Evolutionary conservation across 148 eudicot species (phyloP).

Genomic region (Amaranthus hypochondriacus): DNA sequence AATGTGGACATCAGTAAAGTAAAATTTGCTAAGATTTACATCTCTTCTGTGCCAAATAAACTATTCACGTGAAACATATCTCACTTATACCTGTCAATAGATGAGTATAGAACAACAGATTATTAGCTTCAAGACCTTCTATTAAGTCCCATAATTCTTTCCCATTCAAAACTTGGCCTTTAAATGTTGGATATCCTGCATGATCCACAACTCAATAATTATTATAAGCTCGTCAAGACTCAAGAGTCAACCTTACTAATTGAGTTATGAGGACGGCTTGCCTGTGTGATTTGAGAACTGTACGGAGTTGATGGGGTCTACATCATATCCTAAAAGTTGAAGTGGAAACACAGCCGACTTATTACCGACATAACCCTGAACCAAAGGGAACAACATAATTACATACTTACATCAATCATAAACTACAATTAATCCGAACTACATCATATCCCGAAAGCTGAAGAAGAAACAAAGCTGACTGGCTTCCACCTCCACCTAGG

Average conservation of each 20-base stretch:
- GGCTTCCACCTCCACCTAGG: too few relatives aligned
- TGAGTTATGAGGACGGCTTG: slow-evolving; percentile 39
- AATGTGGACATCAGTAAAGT: too few relatives aligned
- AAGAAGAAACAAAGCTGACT: background rate
- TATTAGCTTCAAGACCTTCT: slow-evolving; percentile 88
- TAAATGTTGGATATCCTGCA: slow-evolving; percentile 95
- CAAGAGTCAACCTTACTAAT: background rate
- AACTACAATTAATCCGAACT: background rate
- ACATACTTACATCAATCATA: slow-evolving; percentile 9
- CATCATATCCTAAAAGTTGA: slow-evolving; percentile 90
- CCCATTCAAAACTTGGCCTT: slow-evolving; percentile 92
- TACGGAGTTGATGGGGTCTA: slow-evolving; percentile 92
- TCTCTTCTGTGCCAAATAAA: background rate
- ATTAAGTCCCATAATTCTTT: slow-evolving; percentile 78
- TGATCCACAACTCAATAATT: slow-evolving; percentile 14
- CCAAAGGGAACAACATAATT: background rate
- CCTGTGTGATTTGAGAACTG: slow-evolving; percentile 99
- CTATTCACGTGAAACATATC: background rate
- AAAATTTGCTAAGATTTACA: background rate
- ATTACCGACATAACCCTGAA: slow-evolving; percentile 95
- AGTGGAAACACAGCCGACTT: slow-evolving; percentile 97
- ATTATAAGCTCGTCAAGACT: background rate
- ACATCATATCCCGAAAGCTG: background rate
- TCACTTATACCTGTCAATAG: slow-evolving; percentile 70
- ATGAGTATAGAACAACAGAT: slow-evolving; percentile 84